Evolutionary conservation across 1,284 basidiomycete species (phyloP), one percentile per base, ranked within the genome.

Genomic region (Rhodotorula sp.): DNA sequence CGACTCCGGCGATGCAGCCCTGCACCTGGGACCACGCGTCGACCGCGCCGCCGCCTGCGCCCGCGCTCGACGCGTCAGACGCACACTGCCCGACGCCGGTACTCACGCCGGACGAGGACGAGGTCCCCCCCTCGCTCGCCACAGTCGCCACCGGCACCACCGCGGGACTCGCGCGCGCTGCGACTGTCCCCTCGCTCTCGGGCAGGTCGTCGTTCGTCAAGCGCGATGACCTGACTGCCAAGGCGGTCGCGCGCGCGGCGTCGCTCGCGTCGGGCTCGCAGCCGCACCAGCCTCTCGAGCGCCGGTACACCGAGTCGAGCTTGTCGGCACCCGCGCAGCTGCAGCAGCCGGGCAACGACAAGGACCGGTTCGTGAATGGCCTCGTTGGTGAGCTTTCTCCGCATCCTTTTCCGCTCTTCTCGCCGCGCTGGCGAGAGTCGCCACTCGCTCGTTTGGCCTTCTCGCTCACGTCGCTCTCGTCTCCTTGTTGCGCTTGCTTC

Each of bases 321-420:
- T 7, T 27, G n/a, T 8, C 52, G 25, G 13, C 52, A 7, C 12
- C 16, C 14, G 17, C 8, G 13, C 14, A 49, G 45, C 23, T 14
- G 57, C 41, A 49, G 52, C 45, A 61, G 54, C 49, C 48, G 27
- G 44, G 41, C 5, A 8, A 25, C 46, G 68, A 67, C 27, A 74
- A 70, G 68, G 74, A 76, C 34, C 48, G 67, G 19, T 75, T 78
- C 58, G 78, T 78, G 23, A 74, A 64, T 48, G 74, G 76, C 5
- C 61, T 79, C 4, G 77, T 79, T 7, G 78, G 78, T 75, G 60
- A 56, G 77, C 62, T 25, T 48, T 50, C 12, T 67, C 58, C 59
- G 67, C 64, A 49, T 60, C 41, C 42, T 53, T 34, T 14, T 54
- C 25, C 34, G 9, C 62, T 17, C 45, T 25, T 5, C 25, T 41